phyloP scores from a whole-genome alignment of 441 rosid genomes.

The Codiaeum variegatum region DNA sequence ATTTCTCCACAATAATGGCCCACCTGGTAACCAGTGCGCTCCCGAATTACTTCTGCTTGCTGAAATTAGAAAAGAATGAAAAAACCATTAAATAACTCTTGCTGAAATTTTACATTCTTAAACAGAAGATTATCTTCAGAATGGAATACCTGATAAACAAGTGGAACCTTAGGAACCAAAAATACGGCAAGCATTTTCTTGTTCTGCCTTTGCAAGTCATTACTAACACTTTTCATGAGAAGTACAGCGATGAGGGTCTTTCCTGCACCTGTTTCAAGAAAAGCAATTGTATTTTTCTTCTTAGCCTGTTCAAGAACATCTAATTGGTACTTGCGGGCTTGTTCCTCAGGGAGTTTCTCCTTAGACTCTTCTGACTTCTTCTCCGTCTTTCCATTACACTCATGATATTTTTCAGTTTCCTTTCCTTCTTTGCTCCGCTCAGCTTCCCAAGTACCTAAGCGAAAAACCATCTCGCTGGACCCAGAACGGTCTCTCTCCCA shows the following conservation, averaged over 20 bases:
- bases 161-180: slow-evolving; percentile 98
- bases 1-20: slow-evolving; percentile 98
- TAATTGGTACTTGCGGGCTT: slow-evolving; percentile 88
- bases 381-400: slow-evolving; percentile 44
- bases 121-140: slow-evolving; percentile 13
- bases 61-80: slow-evolving; percentile 35
- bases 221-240: slow-evolving; percentile 66
- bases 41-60: slow-evolving; percentile 99
- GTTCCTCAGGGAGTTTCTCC: slow-evolving; percentile 80
- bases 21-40: slow-evolving; percentile 67
- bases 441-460: slow-evolving; percentile 82
- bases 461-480: slow-evolving; percentile 68
- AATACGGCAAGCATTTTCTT: slow-evolving; percentile 88
- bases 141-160: slow-evolving; percentile 85
- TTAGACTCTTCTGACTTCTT: slow-evolving; percentile 55
- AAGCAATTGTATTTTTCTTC: slow-evolving; percentile 88
- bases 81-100: slow-evolving; percentile 18
- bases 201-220: slow-evolving; percentile 58
- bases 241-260: slow-evolving; percentile 97
- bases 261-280: slow-evolving; percentile 98
- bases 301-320: slow-evolving; percentile 98
- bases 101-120: slow-evolving; percentile 12
- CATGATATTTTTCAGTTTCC: slow-evolving; percentile 41
- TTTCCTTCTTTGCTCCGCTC: slow-evolving; percentile 53
- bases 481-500: slow-evolving; percentile 95